A percentile compares a stretch with the other conserved stretches of the same genome.
Conservation (phyloP, 2,329 filamentous ascomycete species). For the Colletotrichum tanaceti region DNA sequence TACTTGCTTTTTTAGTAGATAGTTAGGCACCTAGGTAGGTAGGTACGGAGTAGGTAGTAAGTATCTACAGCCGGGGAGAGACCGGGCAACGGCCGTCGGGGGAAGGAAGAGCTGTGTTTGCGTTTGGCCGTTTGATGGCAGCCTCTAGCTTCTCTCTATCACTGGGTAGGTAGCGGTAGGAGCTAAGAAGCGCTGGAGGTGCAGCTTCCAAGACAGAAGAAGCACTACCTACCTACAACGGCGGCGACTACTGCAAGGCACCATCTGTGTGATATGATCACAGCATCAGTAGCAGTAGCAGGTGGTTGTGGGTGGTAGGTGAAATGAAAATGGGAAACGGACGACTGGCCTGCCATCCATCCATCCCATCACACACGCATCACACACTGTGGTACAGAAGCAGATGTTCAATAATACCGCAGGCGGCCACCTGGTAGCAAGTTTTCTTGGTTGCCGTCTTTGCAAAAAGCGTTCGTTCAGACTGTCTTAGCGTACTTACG, state of each 20-base stretch:
- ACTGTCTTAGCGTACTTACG: constrained; percentile 24
- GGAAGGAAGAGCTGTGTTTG: constrained; percentile 24
- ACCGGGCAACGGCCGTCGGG: constrained; percentile 17
- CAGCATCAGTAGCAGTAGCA: constrained; percentile 21
- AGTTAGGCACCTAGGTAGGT: too few relatives aligned
- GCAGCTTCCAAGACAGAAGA: constrained; percentile 39
- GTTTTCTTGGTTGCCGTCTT: constrained; percentile 5
- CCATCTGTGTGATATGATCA: constrained; percentile 32
- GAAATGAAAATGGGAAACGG: constrained; percentile 15
- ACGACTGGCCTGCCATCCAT: background rate
- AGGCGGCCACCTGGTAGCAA: background rate
- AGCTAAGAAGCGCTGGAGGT: constrained; percentile 31
- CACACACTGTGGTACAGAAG: background rate
- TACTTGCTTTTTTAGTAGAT: too few relatives aligned
- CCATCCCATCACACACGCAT: too few relatives aligned
- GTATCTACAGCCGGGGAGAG: constrained; percentile 25
- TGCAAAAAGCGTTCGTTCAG: constrained; percentile 24
- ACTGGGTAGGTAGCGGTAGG: constrained; percentile 21
- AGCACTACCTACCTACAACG: constrained; percentile 32
- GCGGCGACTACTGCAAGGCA: constrained; percentile 40
- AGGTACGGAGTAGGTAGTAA: background rate
- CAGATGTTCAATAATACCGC: background rate
- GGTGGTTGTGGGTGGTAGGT: background rate
- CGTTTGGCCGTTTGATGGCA: constrained; percentile 13
- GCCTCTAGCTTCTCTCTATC: background rate